Evolutionary conservation across 78 protist genomes (phyloP), one percentile per base, ranked within the genome.

Genomic region (Acrasis kona): DNA sequence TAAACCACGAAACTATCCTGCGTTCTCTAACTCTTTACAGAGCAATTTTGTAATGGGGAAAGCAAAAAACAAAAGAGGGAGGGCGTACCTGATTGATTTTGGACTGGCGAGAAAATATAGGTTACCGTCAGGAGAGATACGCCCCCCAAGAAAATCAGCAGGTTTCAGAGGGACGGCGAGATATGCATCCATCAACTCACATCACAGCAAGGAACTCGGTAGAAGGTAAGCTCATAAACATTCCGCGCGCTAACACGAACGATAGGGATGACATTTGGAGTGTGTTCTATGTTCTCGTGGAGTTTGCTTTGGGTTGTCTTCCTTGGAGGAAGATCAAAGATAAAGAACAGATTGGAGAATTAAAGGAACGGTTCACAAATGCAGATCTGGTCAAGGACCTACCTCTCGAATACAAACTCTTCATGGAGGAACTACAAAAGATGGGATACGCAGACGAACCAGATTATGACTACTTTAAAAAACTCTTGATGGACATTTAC

Each of bases 81-180:
- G 37, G 12, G 64, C 73, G 30, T 88, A 77, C 74, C 35, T 94
- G 37, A 84, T 94, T 30, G 98, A 94, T 79, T 94, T 94, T 79
- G 98, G 98, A 10, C 72, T 94, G 0, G 89, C 98, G 32, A 58
- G 91, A 9, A 36, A 85, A 57, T 88, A 67, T 75, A 31, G 79
- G 2, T 38, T 58, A 34, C 61, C 85, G 7, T 28, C 39, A 10
- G 92, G 92, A 1, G 88, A 84, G 30, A 79, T 87, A 66, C 28
- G 90, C 37, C 89, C 87, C 27, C 38, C 92, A 0, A 76, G 96
- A 19, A 77, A 81, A 10, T 39, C 50, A 3, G 86, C 90, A 36
- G 95, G 96, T 2, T 94, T 94, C 65, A 80, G 96, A 12, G 98
- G 98, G 5, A 94, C 98, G 27, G 89, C 95, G 1, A 67, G 98